phyloP scores from a whole-genome alignment of 345 rosid species.

The Cardiospermum halicacabum region DNA sequence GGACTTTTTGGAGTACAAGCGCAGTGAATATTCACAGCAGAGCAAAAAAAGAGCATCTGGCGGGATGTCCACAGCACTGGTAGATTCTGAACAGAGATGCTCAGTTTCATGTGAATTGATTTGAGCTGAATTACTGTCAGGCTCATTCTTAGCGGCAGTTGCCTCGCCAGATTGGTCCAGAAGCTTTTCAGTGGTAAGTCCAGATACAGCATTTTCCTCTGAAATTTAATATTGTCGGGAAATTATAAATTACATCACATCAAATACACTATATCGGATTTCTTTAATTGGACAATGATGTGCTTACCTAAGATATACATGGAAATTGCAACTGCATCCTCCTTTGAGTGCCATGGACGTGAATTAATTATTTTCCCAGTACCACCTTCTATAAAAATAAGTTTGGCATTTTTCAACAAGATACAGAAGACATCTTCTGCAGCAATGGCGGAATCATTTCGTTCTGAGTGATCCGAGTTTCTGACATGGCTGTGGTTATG shows the following conservation, averaged over 20 bases:
- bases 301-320: conserved; percentile 43
- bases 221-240: conserved; percentile 10
- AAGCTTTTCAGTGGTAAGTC: conserved; percentile 18
- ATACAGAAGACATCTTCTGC: conserved; percentile 24
- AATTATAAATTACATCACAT: conserved; percentile 1
- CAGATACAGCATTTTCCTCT: conserved; percentile 20
- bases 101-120: conserved; percentile 15
- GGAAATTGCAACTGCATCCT: conserved; percentile 31
- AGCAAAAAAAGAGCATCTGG: conserved; percentile 31
- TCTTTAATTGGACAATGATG: neutral
- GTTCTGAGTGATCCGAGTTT: conserved; percentile 23
- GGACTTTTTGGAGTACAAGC: conserved; percentile 32
- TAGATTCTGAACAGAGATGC: conserved; percentile 15
- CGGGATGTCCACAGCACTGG: conserved; percentile 10
- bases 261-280: neutral
- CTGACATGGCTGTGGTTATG: conserved; percentile 14
- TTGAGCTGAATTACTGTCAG: conserved; percentile 15
- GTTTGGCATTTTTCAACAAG: conserved; percentile 32
- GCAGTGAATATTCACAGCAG: conserved; percentile 36
- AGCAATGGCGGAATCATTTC: conserved; percentile 24
- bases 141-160: conserved; percentile 10
- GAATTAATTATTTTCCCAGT: conserved; percentile 33
- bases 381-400: conserved; percentile 27
- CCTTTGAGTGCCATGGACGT: conserved; percentile 28
- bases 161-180: conserved; percentile 14